Percentiles rank a stretch among this genome's conserved stretches.
phyloP scores from a whole-genome alignment of 2,329 filamentous ascomycete genomes.

The Phyllosticta paracitricarpa region DNA sequence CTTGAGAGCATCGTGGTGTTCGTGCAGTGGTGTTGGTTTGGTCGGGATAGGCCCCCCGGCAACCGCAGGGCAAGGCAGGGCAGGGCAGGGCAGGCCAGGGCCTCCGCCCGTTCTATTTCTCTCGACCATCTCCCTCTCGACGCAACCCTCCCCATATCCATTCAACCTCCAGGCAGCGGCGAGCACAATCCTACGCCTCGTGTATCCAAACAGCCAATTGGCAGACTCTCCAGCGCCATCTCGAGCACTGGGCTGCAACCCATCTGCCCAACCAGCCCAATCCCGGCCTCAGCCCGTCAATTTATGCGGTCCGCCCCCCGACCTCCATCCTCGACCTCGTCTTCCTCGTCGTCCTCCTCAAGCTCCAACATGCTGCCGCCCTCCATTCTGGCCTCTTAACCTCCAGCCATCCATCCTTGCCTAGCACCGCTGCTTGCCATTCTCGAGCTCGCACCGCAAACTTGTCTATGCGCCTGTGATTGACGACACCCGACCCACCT shows the following conservation, averaged over 20 bases:
- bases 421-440: not conserved
- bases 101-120: not conserved
- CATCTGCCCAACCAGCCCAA: not conserved
- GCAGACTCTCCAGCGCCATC: not conserved
- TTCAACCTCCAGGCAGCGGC: not conserved
- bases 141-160: not conserved
- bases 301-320: not conserved
- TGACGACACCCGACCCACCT: slow-evolving; percentile 5
- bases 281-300: not conserved
- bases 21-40: not conserved
- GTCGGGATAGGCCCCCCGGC: not conserved
- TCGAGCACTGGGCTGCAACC: not conserved
- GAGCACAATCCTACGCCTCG: not conserved
- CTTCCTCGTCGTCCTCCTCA: not conserved
- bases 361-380: not conserved
- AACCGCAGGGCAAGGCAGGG: not conserved
- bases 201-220: not conserved
- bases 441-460: not conserved
- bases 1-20: not conserved
- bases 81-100: not conserved
- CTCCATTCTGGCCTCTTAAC: not conserved
- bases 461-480: not conserved
- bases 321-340: not conserved
- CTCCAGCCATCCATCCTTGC: not conserved
- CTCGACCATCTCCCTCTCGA: not conserved